Conservation (phyloP, 441 rosid species). For the Capsella rubella region DNA sequence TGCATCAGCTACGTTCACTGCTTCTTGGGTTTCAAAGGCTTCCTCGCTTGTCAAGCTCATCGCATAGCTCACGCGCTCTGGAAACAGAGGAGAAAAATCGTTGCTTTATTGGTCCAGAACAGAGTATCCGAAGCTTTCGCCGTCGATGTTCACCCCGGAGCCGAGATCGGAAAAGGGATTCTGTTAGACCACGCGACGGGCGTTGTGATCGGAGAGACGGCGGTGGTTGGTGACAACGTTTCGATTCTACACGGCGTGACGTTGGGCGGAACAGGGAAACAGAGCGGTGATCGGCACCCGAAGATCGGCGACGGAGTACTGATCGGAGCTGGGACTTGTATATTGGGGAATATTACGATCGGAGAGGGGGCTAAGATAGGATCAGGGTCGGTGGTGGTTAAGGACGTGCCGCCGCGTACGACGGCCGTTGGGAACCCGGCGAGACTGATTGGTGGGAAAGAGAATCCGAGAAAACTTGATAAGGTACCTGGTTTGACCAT, state of each 20-base stretch:
- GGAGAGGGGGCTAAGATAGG: slow-evolving; percentile 93
- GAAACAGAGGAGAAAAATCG: slow-evolving; percentile 53
- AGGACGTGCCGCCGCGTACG: slow-evolving; percentile 75
- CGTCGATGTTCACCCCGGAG: slow-evolving; percentile 88
- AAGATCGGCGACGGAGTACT: slow-evolving; percentile 88
- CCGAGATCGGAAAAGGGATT: slow-evolving; percentile 74
- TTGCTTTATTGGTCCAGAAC: slow-evolving; percentile 79
- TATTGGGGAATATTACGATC: slow-evolving; percentile 74
- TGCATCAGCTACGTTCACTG: slow-evolving; percentile 74
- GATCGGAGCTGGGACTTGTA: slow-evolving; percentile 90
- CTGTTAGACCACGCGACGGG: slow-evolving; percentile 85
- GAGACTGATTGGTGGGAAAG: slow-evolving; percentile 77
- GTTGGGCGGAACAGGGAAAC: slow-evolving; percentile 86
- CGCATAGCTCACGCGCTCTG: slow-evolving; percentile 78
- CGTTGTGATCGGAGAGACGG: slow-evolving; percentile 83
- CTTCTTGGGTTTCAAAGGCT: slow-evolving; percentile 78
- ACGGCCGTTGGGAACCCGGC: slow-evolving; percentile 96
- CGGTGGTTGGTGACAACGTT: slow-evolving; percentile 81
- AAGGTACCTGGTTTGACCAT: slow-evolving; percentile 75
- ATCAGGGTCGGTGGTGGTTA: slow-evolving; percentile 84
- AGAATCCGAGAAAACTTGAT: slow-evolving; percentile 64
- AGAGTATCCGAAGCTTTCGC: slow-evolving; percentile 71
- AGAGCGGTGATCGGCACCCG: slow-evolving; percentile 82
- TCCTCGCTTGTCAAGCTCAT: slow-evolving; percentile 76
- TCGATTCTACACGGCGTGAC: slow-evolving; percentile 90